A percentile compares a stretch with the other conserved stretches of the same genome.
Conservation (phyloP, 768 basidiomycete species). For the Mycena epipterygia region DNA sequence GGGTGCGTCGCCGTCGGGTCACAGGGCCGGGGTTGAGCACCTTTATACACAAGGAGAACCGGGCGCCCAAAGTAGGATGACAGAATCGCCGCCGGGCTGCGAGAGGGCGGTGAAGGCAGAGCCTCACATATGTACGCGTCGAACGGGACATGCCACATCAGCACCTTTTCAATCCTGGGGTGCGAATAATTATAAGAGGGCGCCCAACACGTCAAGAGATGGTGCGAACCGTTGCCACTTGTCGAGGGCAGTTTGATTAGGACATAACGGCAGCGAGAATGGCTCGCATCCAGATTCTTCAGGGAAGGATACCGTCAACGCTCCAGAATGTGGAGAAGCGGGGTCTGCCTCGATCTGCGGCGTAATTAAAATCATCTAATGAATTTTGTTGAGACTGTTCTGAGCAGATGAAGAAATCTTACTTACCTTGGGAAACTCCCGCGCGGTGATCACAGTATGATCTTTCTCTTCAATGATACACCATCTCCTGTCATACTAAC, state of each 20-base stretch:
- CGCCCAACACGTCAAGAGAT: constrained; percentile 1
- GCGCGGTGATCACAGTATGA: constrained; percentile 73
- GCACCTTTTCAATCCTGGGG: constrained; percentile 66
- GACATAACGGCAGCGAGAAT: constrained; percentile 72
- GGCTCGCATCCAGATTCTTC: constrained; percentile 66
- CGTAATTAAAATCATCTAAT: constrained; percentile 76
- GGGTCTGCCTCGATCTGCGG: constrained; percentile 66
- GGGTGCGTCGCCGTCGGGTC: constrained; percentile 69
- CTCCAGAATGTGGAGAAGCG: constrained; percentile 59
- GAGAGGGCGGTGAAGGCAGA: constrained; percentile 43
- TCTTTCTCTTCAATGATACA: constrained; percentile 72
- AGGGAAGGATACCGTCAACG: constrained; percentile 72
- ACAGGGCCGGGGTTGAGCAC: constrained; percentile 65
- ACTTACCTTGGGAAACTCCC: constrained; percentile 70
- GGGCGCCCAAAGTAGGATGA: constrained; percentile 72
- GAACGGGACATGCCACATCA: constrained; percentile 63
- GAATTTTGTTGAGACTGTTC: neutral
- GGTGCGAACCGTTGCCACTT: constrained; percentile 70
- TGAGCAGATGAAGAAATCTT: neutral
- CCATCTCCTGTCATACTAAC: constrained; percentile 81
- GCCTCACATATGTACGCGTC: constrained; percentile 79
- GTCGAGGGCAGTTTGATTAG: constrained; percentile 60
- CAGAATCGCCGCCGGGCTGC: constrained; percentile 66
- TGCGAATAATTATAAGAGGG: neutral
- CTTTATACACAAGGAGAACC: constrained; percentile 79